These are phyloP conservation scores for Plasmodium relictum DNA, from an alignment of 169 alveolate genomes.

Conservation along the genomic window DNA sequence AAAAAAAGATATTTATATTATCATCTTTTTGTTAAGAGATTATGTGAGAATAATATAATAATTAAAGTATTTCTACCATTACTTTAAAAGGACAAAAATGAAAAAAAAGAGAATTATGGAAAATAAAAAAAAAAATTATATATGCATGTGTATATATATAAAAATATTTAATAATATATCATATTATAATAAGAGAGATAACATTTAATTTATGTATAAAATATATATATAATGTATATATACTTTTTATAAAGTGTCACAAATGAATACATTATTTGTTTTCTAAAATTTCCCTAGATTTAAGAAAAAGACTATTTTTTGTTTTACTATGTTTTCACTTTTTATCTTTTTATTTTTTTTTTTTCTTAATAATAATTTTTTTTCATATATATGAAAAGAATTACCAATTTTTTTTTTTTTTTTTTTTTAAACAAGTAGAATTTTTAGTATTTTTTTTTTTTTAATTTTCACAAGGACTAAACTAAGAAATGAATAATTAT, in stretches of 20 bases:
- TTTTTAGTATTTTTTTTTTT: conserved; percentile 3
- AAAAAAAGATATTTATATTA: not conserved
- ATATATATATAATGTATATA: not conserved
- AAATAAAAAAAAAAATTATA: conserved; percentile 9
- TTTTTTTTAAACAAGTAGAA: not conserved
- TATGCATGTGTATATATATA: conserved; percentile 9
- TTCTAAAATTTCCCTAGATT: conserved; percentile 4
- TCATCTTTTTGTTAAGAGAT: not conserved
- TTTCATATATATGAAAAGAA: not conserved
- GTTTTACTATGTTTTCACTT: not conserved
- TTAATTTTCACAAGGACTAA: not conserved
- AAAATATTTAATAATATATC: conserved; percentile 1
- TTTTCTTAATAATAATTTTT: not conserved
- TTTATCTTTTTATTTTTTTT: not conserved
- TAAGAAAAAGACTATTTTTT: conserved; percentile 4
- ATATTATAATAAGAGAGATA: not conserved
- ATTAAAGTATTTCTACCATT: conserved; percentile 1
- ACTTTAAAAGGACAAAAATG: not conserved
- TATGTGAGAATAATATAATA: not conserved
- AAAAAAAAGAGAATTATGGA: conserved; percentile 1
- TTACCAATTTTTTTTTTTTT: not conserved
- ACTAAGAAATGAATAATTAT: conserved; percentile 14
- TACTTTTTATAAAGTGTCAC: not conserved
- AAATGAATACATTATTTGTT: not conserved
- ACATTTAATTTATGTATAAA: not conserved